Evolutionary conservation across 2,329 filamentous ascomycete species (phyloP).

Genomic region (Mycosphaerella sp.): DNA sequence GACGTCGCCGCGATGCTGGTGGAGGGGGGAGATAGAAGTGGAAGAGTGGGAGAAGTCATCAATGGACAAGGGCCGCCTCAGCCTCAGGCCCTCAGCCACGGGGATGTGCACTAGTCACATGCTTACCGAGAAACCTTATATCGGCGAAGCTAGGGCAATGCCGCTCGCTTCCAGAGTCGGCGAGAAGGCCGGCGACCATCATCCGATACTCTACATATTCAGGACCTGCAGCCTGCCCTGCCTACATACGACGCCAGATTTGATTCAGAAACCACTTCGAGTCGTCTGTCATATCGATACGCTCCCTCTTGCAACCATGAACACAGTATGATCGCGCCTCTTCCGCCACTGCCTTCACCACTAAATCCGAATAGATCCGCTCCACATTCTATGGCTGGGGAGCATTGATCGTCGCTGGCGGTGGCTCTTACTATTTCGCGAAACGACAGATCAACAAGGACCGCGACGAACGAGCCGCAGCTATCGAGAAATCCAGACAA

Average conservation of each 20-base stretch:
- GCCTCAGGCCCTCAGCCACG: not conserved
- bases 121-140: conserved; percentile 6
- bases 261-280: not conserved
- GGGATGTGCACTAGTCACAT: not conserved
- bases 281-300: not conserved
- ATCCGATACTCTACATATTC: no score
- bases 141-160: not conserved
- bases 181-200: conserved; percentile 1
- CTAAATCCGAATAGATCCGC: conserved; percentile 16
- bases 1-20: not conserved
- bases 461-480: conserved; percentile 64
- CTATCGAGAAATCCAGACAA: conserved; percentile 55
- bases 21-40: not conserved
- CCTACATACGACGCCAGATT: not conserved
- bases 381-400: conserved; percentile 74
- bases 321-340: not conserved
- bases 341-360: not conserved
- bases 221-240: no score
- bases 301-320: not conserved
- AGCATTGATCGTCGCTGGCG: conserved; percentile 78
- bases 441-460: conserved; percentile 93
- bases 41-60: not conserved
- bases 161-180: conserved; percentile 2
- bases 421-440: conserved; percentile 89
- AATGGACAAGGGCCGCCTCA: not conserved